These are phyloP conservation scores for Penicillium silybi DNA, from an alignment of 495 filamentous ascomycete species.

Conservation along the genomic window DNA sequence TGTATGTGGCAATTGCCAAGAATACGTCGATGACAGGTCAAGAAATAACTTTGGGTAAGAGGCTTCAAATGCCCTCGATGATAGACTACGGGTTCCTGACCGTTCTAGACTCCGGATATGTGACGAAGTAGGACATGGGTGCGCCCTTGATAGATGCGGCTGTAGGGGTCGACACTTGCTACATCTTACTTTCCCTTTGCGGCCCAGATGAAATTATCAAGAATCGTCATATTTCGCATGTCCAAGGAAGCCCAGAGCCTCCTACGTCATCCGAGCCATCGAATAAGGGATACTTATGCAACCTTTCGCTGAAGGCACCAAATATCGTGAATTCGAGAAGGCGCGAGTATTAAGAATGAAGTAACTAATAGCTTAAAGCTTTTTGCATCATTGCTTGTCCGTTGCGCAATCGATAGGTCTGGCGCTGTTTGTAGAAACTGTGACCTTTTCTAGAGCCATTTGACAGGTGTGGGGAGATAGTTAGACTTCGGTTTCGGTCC, in stretches of 20 bases:
- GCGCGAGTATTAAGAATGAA: no score
- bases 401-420: no score
- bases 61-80: background rate
- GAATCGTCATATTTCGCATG: no score
- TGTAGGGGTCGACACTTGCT: background rate
- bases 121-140: background rate
- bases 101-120: background rate
- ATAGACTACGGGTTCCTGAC: background rate
- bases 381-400: no score
- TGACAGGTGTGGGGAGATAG: background rate
- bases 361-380: no score
- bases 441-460: no score
- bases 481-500: background rate
- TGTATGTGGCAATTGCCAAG: constrained; percentile 1
- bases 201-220: no score
- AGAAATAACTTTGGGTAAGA: constrained; percentile 2
- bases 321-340: background rate
- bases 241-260: background rate
- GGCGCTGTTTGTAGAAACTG: no score
- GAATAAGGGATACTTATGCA: background rate
- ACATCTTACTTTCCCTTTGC: background rate
- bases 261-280: background rate
- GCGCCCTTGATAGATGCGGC: background rate
- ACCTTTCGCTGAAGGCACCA: background rate
- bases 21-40: constrained; percentile 5